phyloP scores from a whole-genome alignment of 345 rosid species.

The Citrus cavaleriei region DNA sequence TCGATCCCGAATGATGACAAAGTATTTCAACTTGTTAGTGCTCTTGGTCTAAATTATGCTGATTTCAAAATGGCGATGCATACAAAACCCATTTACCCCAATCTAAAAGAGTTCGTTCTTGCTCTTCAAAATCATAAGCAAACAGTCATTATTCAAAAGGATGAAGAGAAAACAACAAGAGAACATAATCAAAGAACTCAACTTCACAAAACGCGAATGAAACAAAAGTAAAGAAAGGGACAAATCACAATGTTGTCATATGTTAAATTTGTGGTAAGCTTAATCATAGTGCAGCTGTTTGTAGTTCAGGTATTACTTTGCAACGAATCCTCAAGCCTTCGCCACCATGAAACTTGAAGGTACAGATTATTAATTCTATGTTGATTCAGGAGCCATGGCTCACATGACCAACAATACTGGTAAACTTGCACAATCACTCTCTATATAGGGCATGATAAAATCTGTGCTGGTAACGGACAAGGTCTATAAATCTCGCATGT shows the following conservation, averaged over 20 bases:
- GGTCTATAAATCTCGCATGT: too few relatives aligned
- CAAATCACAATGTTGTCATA: background rate
- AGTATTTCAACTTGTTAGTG: background rate
- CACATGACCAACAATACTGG: too few relatives aligned
- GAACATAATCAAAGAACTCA: too few relatives aligned
- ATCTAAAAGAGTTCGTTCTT: background rate
- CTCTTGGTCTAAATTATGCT: background rate
- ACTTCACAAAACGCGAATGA: background rate
- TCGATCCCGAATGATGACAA: background rate
- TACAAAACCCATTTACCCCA: background rate
- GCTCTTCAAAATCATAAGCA: background rate
- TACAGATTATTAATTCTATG: too few relatives aligned
- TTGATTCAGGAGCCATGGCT: too few relatives aligned
- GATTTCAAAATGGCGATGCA: background rate
- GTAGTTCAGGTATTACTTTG: background rate
- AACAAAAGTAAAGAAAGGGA: too few relatives aligned
- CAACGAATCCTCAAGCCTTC: background rate
- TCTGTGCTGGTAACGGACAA: too few relatives aligned
- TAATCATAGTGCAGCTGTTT: too few relatives aligned
- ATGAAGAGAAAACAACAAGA: too few relatives aligned
- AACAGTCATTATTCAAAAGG: background rate
- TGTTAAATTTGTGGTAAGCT: background rate
- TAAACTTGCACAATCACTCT: too few relatives aligned
- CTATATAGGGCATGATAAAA: too few relatives aligned
- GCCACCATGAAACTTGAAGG: background rate